Evolutionary conservation across 2,329 filamentous ascomycete genomes (phyloP).

Genomic region (Emergomyces africanus): DNA sequence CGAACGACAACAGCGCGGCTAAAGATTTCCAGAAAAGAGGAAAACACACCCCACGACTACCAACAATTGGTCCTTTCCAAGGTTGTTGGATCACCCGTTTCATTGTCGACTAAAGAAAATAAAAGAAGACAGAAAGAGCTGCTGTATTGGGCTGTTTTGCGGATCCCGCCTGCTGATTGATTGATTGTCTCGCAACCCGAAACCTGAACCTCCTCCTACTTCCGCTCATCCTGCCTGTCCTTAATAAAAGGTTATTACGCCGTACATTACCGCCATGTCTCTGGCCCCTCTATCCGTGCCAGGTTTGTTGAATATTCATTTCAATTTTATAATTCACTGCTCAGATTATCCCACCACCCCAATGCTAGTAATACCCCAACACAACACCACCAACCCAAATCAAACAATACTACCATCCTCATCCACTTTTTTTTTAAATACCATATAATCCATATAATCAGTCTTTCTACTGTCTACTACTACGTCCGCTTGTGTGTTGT

Average conservation of each 20-base stretch:
- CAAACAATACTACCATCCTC: neutral
- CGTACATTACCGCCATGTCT: conserved; percentile 11
- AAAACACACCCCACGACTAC: neutral
- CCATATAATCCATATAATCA: neutral
- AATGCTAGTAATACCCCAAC: neutral
- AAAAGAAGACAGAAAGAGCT: neutral
- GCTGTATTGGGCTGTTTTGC: neutral
- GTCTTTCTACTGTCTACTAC: neutral
- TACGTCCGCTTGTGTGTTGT: neutral
- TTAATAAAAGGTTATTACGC: neutral
- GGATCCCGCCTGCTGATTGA: neutral
- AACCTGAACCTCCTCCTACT: neutral
- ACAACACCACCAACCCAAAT: neutral
- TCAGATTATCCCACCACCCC: neutral
- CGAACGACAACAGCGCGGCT: neutral
- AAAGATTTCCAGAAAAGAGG: neutral
- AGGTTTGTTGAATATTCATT: conserved; percentile 12
- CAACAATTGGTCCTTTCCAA: neutral
- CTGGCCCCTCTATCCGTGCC: conserved; percentile 16
- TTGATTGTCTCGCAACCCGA: neutral
- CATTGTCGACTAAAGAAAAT: neutral
- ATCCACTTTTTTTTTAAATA: conserved; percentile 1
- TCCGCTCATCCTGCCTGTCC: neutral
- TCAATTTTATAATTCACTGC: conserved; percentile 3
- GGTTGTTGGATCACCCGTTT: neutral